A percentile compares a stretch with the other conserved stretches of the same genome.
Conservation (phyloP, 495 filamentous ascomycete genomes). For the Margaritispora aquatica region DNA sequence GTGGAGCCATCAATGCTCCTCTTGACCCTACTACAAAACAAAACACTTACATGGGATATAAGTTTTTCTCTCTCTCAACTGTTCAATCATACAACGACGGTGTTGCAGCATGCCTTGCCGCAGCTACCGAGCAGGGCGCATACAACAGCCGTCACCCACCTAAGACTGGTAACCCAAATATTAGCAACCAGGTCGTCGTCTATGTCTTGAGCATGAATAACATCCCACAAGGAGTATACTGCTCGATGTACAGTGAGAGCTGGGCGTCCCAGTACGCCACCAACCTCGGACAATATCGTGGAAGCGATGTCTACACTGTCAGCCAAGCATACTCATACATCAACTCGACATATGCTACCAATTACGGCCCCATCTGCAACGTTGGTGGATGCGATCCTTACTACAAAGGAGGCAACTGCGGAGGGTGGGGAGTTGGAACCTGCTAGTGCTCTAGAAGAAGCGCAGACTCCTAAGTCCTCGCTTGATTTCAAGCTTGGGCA, state of each 20-base stretch:
- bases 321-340: slow-evolving; percentile 15
- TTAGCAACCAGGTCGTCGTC: slow-evolving; percentile 17
- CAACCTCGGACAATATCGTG: slow-evolving; percentile 17
- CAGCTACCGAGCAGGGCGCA: background rate
- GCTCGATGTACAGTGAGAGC: slow-evolving; percentile 17
- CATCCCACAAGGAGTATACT: slow-evolving; percentile 12
- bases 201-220: slow-evolving; percentile 13
- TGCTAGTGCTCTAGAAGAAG: slow-evolving; percentile 1
- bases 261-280: slow-evolving; percentile 17
- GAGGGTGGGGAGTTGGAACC: slow-evolving; percentile 13
- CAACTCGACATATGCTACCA: slow-evolving; percentile 2
- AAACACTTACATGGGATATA: slow-evolving; percentile 23
- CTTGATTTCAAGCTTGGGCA: background rate
- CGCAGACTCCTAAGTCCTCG: background rate
- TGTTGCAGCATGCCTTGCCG: slow-evolving; percentile 10
- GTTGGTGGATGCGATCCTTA: slow-evolving; percentile 8
- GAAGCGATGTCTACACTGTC: slow-evolving; percentile 10
- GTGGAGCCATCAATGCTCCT: slow-evolving; percentile 20
- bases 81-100: background rate
- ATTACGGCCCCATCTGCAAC: slow-evolving; percentile 11
- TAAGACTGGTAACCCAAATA: background rate
- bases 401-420: slow-evolving; percentile 15
- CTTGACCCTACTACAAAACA: slow-evolving; percentile 10
- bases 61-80: slow-evolving; percentile 10
- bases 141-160: slow-evolving; percentile 19